phyloP scores from a whole-genome alignment of 2,329 filamentous ascomycete genomes.

The Talaromyces sp. region DNA sequence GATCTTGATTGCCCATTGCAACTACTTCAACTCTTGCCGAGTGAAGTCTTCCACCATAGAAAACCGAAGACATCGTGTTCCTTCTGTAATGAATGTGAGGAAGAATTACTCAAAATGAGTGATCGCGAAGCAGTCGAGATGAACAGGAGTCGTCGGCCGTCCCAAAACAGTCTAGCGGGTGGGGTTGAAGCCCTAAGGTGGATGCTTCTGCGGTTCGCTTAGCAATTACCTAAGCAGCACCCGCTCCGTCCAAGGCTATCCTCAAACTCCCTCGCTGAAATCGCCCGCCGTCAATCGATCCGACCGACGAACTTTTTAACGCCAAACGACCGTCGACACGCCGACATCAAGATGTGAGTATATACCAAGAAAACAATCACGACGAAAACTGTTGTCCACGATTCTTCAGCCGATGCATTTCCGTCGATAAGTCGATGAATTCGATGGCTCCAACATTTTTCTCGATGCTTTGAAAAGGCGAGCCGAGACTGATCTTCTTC shows the following conservation, averaged over 20 bases:
- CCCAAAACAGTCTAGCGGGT: slow-evolving; percentile 22
- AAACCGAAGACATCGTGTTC: background rate
- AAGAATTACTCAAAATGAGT: background rate
- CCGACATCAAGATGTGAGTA: slow-evolving; percentile 47
- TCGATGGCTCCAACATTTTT: slow-evolving; percentile 5
- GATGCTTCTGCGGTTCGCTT: slow-evolving; percentile 31
- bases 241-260: slow-evolving; percentile 20
- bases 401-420: slow-evolving; percentile 22
- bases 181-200: slow-evolving; percentile 39
- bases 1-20: background rate
- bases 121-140: background rate
- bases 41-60: background rate
- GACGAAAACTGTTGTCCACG: slow-evolving; percentile 21
- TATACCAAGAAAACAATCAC: slow-evolving; percentile 22
- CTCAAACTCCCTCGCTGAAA: slow-evolving; percentile 42
- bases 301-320: slow-evolving; percentile 41
- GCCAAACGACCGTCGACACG: slow-evolving; percentile 46
- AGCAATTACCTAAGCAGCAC: slow-evolving; percentile 42
- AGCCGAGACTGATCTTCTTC: slow-evolving; percentile 11
- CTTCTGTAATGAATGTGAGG: background rate
- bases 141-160: slow-evolving; percentile 1
- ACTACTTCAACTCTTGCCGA: background rate
- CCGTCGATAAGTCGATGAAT: slow-evolving; percentile 16
- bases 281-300: slow-evolving; percentile 37
- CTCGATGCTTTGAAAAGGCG: background rate